Evolutionary conservation across 106 monocot genomes (phyloP).

Genomic region (Hemerocallis citrina): DNA sequence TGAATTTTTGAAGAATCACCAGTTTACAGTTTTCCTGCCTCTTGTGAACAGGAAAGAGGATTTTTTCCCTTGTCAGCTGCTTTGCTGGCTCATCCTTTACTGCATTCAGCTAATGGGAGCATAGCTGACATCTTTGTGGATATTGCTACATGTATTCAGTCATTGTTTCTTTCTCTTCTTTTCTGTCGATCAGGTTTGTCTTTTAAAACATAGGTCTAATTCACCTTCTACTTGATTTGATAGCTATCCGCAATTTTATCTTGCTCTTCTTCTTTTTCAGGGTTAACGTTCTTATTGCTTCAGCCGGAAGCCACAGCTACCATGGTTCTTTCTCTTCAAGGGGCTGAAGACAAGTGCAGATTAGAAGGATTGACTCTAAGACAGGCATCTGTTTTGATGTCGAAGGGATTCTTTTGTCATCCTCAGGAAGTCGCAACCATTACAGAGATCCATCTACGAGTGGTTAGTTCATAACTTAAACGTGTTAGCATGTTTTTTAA

Average conservation of each 20-base stretch:
- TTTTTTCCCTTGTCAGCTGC: constrained; percentile 92
- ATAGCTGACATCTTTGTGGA: constrained; percentile 56
- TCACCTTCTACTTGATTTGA: background rate
- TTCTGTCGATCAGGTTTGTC: constrained; percentile 79
- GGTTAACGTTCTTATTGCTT: constrained; percentile 71
- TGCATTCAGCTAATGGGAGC: constrained; percentile 41
- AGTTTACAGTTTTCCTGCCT: background rate
- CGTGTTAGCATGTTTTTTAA: background rate
- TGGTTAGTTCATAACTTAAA: constrained; percentile 40
- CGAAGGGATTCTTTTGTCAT: constrained; percentile 88
- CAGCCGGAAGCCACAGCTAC: constrained; percentile 69
- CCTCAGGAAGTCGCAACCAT: constrained; percentile 79
- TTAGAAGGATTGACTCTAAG: constrained; percentile 62
- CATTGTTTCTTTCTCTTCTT: constrained; percentile 69
- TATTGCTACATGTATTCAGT: constrained; percentile 56
- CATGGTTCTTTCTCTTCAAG: constrained; percentile 70
- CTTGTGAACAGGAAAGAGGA: constrained; percentile 67
- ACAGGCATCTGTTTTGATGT: constrained; percentile 65
- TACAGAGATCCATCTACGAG: constrained; percentile 77
- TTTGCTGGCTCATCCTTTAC: constrained; percentile 55
- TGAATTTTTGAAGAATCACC: background rate
- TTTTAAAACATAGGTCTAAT: background rate
- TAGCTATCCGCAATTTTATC: background rate
- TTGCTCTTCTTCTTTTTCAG: constrained; percentile 32
- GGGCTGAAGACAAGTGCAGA: constrained; percentile 39